phyloP scores from a whole-genome alignment of 306 rosid species.

The Cucumis cinereus region DNA sequence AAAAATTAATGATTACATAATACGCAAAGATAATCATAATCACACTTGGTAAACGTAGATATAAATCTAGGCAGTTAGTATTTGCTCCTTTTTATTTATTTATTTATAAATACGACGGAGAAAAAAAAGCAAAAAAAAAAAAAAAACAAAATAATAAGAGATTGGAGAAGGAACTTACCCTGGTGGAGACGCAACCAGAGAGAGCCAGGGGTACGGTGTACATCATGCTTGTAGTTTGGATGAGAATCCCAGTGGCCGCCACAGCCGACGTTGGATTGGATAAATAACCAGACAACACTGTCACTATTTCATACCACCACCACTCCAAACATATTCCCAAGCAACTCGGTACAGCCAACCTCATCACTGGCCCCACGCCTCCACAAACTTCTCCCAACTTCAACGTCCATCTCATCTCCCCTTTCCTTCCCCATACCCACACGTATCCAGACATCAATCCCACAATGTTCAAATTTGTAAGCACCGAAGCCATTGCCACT shows the following conservation, averaged over 20 bases:
- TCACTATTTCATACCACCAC: slow-evolving; percentile 99
- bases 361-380: slow-evolving; percentile 47
- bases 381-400: slow-evolving; percentile 28
- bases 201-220: slow-evolving; percentile 96
- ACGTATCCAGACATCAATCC: slow-evolving; percentile 59
- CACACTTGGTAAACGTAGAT: neutral
- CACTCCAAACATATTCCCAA: slow-evolving; percentile 89
- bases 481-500: slow-evolving; percentile 79
- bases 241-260: slow-evolving; percentile 90
- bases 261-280: slow-evolving; percentile 57
- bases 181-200: slow-evolving; percentile 87
- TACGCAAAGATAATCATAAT: neutral
- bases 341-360: slow-evolving; percentile 79
- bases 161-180: slow-evolving; percentile 28
- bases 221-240: slow-evolving; percentile 98
- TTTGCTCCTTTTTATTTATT: neutral
- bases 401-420: slow-evolving; percentile 28
- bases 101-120: neutral
- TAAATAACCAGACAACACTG: slow-evolving; percentile 79
- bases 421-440: slow-evolving; percentile 25
- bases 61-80: neutral
- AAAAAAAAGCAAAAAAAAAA: neutral
- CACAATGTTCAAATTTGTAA: slow-evolving; percentile 70
- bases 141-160: neutral
- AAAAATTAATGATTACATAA: neutral